phyloP scores from a whole-genome alignment of 192 early-diverging fungal genomes.

The Coemansia sp. region DNA sequence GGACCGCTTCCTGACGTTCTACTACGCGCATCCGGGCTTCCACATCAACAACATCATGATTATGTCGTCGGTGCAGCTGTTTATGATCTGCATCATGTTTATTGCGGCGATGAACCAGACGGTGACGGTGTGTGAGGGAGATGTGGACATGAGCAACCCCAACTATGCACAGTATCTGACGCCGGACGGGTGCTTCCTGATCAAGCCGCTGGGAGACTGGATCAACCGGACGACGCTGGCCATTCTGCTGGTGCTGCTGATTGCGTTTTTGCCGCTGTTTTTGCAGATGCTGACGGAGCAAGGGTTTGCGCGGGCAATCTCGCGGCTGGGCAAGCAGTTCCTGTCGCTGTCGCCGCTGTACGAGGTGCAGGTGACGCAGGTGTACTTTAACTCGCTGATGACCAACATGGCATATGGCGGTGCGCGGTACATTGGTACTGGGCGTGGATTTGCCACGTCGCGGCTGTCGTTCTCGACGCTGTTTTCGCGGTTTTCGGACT shows the following conservation, averaged over 20 bases:
- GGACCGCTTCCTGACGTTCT: constrained; percentile 85
- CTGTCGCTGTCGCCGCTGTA: constrained; percentile 80
- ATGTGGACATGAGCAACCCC: constrained; percentile 57
- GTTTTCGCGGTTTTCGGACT: constrained; percentile 71
- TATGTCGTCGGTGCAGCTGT: constrained; percentile 76
- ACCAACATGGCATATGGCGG: constrained; percentile 77
- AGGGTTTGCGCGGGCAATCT: constrained; percentile 68
- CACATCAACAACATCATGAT: constrained; percentile 89
- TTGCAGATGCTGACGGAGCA: constrained; percentile 82
- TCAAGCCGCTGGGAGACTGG: constrained; percentile 76
- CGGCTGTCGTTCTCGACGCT: constrained; percentile 70
- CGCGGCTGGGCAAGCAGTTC: constrained; percentile 76
- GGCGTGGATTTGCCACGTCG: constrained; percentile 82
- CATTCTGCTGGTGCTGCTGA: constrained; percentile 77
- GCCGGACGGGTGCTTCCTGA: constrained; percentile 64
- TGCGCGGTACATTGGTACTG: constrained; percentile 82
- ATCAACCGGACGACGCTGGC: constrained; percentile 77
- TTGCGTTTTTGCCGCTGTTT: constrained; percentile 78
- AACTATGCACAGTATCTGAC: constrained; percentile 51
- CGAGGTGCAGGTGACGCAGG: constrained; percentile 83
- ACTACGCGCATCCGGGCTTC: constrained; percentile 85
- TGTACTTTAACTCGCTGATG: constrained; percentile 78
- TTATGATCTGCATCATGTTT: constrained; percentile 75
- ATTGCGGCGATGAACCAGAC: constrained; percentile 70
- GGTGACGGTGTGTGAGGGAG: constrained; percentile 58